Conservation (phyloP, 2,329 filamentous ascomycete genomes). For the Aureobasidium sp. region DNA sequence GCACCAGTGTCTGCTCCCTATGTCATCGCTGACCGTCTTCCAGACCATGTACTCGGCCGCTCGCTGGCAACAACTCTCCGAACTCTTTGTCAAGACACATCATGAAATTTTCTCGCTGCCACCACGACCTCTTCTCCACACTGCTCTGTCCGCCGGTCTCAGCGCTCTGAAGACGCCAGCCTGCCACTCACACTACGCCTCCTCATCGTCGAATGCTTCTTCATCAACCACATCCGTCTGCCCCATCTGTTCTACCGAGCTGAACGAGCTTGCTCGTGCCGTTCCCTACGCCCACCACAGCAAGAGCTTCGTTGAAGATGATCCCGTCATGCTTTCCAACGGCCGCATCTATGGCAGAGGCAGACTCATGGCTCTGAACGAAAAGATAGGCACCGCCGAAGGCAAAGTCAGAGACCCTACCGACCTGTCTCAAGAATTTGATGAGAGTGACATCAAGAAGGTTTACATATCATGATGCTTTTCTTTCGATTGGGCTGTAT, state of each 20-base stretch:
- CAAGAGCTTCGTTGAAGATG: conserved; percentile 84
- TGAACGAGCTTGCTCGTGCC: conserved; percentile 81
- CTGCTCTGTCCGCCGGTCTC: conserved; percentile 82
- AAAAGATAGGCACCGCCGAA: conserved; percentile 63
- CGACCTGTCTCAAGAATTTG: conserved; percentile 59
- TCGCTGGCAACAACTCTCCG: conserved; percentile 70
- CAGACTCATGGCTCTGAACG: conserved; percentile 66
- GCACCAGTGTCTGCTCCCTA: not conserved
- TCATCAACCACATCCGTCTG: conserved; percentile 68
- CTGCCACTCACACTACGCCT: conserved; percentile 65
- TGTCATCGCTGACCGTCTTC: not conserved
- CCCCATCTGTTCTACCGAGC: conserved; percentile 90
- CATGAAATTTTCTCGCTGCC: conserved; percentile 80
- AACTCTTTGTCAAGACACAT: conserved; percentile 77
- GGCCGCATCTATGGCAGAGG: conserved; percentile 75
- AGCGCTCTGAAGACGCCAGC: conserved; percentile 93
- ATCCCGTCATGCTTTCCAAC: conserved; percentile 81
- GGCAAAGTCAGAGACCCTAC: conserved; percentile 71
- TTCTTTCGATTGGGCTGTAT: not conserved
- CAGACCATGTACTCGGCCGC: conserved; percentile 56
- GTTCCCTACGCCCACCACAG: conserved; percentile 94
- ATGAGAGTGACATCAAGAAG: conserved; percentile 62
- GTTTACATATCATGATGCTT: conserved; percentile 46
- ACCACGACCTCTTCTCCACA: conserved; percentile 74
- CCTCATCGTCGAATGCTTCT: conserved; percentile 41